Conservation (phyloP, 257 asterid species). For the Ehretia macrophylla region DNA sequence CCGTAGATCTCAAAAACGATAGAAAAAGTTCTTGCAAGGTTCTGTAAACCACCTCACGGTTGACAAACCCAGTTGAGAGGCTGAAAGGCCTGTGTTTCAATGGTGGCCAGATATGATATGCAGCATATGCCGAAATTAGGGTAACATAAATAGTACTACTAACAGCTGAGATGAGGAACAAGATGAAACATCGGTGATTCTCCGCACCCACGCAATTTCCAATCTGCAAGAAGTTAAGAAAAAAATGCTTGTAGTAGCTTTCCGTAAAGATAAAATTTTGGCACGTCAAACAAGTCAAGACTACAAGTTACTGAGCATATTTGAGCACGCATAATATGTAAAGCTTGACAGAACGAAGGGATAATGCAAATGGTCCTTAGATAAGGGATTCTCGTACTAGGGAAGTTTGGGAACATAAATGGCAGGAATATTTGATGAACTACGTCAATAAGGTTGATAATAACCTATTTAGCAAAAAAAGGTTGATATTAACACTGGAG, state of each 20-base stretch:
- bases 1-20: slow-evolving; percentile 53
- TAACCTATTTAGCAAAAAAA: too few species aligned
- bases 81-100: slow-evolving; percentile 18
- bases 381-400: too few species aligned
- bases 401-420: too few species aligned
- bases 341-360: too few species aligned
- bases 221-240: slow-evolving; percentile 53
- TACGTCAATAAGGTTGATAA: too few species aligned
- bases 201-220: slow-evolving; percentile 93
- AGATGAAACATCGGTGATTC: slow-evolving; percentile 67
- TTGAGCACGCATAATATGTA: too few species aligned
- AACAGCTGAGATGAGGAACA: slow-evolving; percentile 76
- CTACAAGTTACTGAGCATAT: too few species aligned
- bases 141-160: slow-evolving; percentile 51
- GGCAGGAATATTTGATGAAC: too few species aligned
- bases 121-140: slow-evolving; percentile 52
- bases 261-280: neutral
- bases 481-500: too few species aligned
- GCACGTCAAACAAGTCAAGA: neutral
- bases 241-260: neutral
- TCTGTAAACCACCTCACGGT: slow-evolving; percentile 25
- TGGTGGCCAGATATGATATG: slow-evolving; percentile 52
- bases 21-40: slow-evolving; percentile 39
- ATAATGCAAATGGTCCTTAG: too few species aligned
- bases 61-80: slow-evolving; percentile 20